phyloP scores from a whole-genome alignment of 2,329 filamentous ascomycete genomes.

The Phaeophleospora eucalypticola region DNA sequence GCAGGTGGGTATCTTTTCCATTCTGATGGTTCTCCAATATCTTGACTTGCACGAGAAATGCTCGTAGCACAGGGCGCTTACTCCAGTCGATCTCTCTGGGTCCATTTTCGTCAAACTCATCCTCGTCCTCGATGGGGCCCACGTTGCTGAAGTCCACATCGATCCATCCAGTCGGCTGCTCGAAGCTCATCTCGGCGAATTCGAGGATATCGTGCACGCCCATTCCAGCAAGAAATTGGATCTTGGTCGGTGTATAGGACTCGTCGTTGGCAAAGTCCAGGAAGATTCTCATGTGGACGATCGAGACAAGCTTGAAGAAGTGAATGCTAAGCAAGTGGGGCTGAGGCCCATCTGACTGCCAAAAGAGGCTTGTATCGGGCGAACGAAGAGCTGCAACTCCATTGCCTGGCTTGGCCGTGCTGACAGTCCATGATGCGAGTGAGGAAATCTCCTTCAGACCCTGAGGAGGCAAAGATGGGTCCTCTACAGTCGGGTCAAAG shows the following conservation, averaged over 20 bases:
- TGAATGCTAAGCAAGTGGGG: conserved; percentile 79
- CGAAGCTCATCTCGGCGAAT: conserved; percentile 75
- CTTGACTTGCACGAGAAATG: conserved; percentile 84
- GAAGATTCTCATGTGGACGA: conserved; percentile 73
- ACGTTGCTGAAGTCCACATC: conserved; percentile 70
- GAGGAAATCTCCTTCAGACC: conserved; percentile 78
- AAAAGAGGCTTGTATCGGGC: conserved; percentile 69
- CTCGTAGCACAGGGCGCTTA: conserved; percentile 70
- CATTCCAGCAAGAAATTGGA: conserved; percentile 82
- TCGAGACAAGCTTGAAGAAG: conserved; percentile 77
- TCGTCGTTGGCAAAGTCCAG: conserved; percentile 92
- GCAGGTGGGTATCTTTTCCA: conserved; percentile 96
- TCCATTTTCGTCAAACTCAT: conserved; percentile 28
- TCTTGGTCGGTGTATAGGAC: conserved; percentile 92
- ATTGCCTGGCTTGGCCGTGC: conserved; percentile 74
- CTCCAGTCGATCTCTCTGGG: conserved; percentile 41
- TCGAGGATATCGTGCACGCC: conserved; percentile 88
- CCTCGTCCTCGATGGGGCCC: conserved; percentile 41
- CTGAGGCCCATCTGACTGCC: conserved; percentile 84
- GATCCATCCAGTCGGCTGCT: conserved; percentile 82
- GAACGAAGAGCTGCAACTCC: conserved; percentile 71
- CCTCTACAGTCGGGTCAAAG: conserved; percentile 32
- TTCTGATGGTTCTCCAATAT: conserved; percentile 98
- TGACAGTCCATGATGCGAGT: conserved; percentile 77
- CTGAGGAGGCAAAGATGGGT: conserved; percentile 36